Evolutionary conservation across 2,329 filamentous ascomycete genomes (phyloP), one percentile per base, ranked within the genome.

Genomic region (Dendrostoma leiphaemia): DNA sequence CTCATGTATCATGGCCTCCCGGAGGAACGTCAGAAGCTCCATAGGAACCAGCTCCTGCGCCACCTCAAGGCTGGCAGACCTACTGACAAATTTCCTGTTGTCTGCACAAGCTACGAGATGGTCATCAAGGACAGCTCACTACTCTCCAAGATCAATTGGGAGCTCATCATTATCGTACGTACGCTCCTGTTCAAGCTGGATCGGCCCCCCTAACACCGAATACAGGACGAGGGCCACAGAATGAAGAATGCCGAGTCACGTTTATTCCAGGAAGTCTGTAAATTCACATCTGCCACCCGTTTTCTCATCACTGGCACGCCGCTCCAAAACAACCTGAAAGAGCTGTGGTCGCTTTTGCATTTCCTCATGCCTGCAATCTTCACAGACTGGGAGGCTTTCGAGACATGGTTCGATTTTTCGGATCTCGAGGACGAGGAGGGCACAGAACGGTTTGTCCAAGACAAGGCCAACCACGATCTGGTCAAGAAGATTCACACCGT

Each of bases 201-300:
- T 4, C 1, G 2, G 3, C 6, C 2, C 8, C 41, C 67, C 65
- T 64, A 28, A 65, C 28, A 6, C 35, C n/a, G 6, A 5, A 8
- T 12, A 9, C 32, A 89, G 85, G 93, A 99, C 62, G 94, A 99
- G 72, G 94, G 94, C 0, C 94, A 99, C 67, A 88, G 94, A 1
- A 86, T 99, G 80, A 99, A 99, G 75, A 99, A 99, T 60, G 88
- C 96, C 59, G 92, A 97, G 47, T 95, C 93, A 28, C 89, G 90
- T 54, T 78, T 99, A 0, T 96, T 97, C 59, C 88, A 90, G 45
- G 91, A 96, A 61, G 74, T 99, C 0, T 85, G 94, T 60, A 87
- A 88, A 0, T 97, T 97, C 65, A 86, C 87, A 23, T 97, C 93
- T 0, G 91, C 92, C 0, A 97, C 95, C 37, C 83, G 94, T 53